A percentile compares a stretch with the other conserved stretches of the same genome.
These are phyloP conservation scores for Oenanthe javanica DNA, from an alignment of 140 eudicot genomes.

Conservation along the genomic window DNA sequence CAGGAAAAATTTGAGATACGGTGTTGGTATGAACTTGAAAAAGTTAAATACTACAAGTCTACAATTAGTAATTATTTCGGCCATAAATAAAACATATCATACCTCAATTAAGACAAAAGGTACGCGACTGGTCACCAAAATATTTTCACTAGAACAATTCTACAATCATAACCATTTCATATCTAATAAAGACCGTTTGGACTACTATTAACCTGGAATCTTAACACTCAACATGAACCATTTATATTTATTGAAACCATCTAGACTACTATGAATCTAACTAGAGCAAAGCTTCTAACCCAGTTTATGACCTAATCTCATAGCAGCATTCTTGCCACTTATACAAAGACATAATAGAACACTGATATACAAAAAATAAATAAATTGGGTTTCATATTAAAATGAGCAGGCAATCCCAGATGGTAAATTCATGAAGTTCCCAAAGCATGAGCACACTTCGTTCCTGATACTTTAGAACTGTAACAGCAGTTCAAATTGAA, in stretches of 20 bases:
- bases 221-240: background rate
- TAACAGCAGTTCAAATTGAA: background rate
- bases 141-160: background rate
- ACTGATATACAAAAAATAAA: background rate
- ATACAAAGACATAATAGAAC: background rate
- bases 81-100: background rate
- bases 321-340: background rate
- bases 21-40: background rate
- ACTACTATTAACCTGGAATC: background rate
- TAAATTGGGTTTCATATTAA: background rate
- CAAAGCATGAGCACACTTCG: background rate
- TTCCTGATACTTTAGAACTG: background rate
- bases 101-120: background rate
- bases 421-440: slow-evolving; percentile 1
- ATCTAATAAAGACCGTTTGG: background rate
- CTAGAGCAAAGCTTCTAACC: background rate
- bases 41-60: background rate
- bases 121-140: background rate
- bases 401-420: background rate
- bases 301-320: background rate
- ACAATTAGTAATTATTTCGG: background rate
- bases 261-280: background rate
- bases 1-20: background rate
- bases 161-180: background rate
- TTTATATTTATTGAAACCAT: background rate